Base-by-base conservation (phyloP, 2,329 filamentous ascomycete genomes). In the Aspergillus sp. region DNA sequence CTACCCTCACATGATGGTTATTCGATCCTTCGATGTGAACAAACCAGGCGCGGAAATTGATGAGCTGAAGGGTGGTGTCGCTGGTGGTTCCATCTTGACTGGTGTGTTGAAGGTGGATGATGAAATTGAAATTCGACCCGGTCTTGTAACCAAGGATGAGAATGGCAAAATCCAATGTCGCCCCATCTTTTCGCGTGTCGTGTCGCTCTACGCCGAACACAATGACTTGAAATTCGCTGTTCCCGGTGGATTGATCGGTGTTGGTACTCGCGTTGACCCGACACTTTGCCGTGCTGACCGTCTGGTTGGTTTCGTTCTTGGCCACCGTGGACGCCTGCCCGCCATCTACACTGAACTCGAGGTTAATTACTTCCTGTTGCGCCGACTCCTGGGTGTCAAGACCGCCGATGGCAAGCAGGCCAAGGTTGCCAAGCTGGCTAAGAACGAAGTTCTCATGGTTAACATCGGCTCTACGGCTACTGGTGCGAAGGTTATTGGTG, bases 391-490 rank as follows among this genome's bases (percentile, higher is more conserved):
- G 57, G 95, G 95, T 86, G 95, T 99, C 70, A 93, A 96, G 81
- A 96, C 95, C 47, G 92, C 93, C 62, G 95, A 99, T 68, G 95
- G 95, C 75, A 99, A 99, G 84, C 95, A 98, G 80, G 93, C 93
- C 72, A 99, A 99, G 88, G 95, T 99, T 66, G 92, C 93, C 69
- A 99, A 99, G 83, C 84, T 99, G 65, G 83, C 92, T 57, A 99
- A 98, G 87, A 97, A 96, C 80, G 95, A 99, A 78, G 92, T 98
- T 71, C 89, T 99, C 78, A 98, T 99, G 95, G 95, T 99, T 66
- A 99, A 99, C 83, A 99, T 99, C 74, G 95, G 95, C 61, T 96
- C 91, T 39, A 98, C 93, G 9, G 96, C 95, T 47, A 97, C 93
- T 13, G 95, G 95, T 78, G 95, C 95, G 66, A 99, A 98, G 86